phyloP scores from a whole-genome alignment of 352 stramenopile genomes.

The Halophytophthora batemanensis region DNA sequence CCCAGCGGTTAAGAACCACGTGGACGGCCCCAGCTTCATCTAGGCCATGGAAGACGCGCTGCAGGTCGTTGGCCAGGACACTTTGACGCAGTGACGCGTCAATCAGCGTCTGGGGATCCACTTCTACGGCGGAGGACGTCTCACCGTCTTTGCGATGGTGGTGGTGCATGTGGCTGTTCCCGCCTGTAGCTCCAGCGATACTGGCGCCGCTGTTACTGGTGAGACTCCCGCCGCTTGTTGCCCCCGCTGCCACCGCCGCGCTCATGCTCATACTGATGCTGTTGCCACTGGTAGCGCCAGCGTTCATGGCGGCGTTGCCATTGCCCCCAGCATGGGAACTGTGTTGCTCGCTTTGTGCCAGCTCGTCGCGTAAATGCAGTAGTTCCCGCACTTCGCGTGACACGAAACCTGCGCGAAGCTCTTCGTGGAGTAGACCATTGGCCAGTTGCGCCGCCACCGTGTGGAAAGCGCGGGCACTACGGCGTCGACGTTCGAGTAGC shows the following conservation, averaged over 20 bases:
- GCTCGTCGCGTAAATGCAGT: constrained; percentile 75
- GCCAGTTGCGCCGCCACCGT: constrained; percentile 70
- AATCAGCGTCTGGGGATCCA: constrained; percentile 82
- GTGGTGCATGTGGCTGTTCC: constrained; percentile 21
- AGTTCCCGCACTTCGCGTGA: constrained; percentile 73
- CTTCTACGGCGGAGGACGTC: constrained; percentile 37
- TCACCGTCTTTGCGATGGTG: constrained; percentile 34
- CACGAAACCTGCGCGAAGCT: constrained; percentile 77
- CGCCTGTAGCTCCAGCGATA: constrained; percentile 11
- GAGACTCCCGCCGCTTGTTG: constrained; percentile 22
- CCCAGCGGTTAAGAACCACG: constrained; percentile 83
- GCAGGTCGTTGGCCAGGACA: constrained; percentile 83
- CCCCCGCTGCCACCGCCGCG: constrained; percentile 20
- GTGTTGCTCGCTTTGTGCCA: constrained; percentile 63
- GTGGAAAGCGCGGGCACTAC: constrained; percentile 51
- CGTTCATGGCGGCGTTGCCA: constrained; percentile 7
- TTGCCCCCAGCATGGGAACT: constrained; percentile 6
- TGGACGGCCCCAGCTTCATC: constrained; percentile 71
- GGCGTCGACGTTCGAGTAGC: constrained; percentile 28
- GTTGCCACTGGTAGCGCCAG: constrained; percentile 23
- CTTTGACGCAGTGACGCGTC: constrained; percentile 75
- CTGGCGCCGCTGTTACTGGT: constrained; percentile 16
- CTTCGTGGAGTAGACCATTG: constrained; percentile 81
- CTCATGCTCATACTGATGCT: constrained; percentile 30
- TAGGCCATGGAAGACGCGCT: constrained; percentile 80